A percentile compares a stretch with the other conserved stretches of the same genome.
Evolutionary conservation across 2,329 filamentous ascomycete species (phyloP).

Genomic region (Setomelanomma holmii): DNA sequence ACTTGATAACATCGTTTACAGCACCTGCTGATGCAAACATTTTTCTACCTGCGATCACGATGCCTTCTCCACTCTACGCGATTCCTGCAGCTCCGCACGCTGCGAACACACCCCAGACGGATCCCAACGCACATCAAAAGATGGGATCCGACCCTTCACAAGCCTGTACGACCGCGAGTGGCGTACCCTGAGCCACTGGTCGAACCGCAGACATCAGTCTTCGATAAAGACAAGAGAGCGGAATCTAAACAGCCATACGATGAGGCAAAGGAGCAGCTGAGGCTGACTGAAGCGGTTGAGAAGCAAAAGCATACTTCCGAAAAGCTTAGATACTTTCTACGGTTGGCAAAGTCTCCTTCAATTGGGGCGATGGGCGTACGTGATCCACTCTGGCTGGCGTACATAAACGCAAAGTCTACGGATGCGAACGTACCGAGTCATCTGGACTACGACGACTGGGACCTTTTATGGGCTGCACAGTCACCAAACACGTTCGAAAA

Average conservation of each 20-base stretch:
- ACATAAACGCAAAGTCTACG: constrained; percentile 27
- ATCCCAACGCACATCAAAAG: constrained; percentile 28
- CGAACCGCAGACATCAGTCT: no score
- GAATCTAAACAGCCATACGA: no score
- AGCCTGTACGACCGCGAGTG: not conserved
- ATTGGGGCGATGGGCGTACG: constrained; percentile 4
- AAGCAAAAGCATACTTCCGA: constrained; percentile 4
- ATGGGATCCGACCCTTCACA: constrained; percentile 39
- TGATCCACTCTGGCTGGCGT: constrained; percentile 40
- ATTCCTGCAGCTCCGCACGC: constrained; percentile 22
- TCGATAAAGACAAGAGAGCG: not conserved
- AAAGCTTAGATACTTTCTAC: constrained; percentile 23
- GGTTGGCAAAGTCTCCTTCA: constrained; percentile 7
- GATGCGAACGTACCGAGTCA: constrained; percentile 20
- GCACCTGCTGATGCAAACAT: constrained; percentile 28
- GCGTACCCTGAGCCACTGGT: constrained; percentile 3
- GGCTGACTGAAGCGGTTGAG: no score
- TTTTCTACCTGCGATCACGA: constrained; percentile 28
- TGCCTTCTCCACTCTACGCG: constrained; percentile 26
- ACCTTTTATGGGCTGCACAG: constrained; percentile 42
- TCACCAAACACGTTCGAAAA: constrained; percentile 17
- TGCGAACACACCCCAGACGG: constrained; percentile 32
- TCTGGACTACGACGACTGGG: constrained; percentile 41
- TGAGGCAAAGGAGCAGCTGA: no score
- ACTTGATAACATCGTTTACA: not conserved